Base-by-base conservation (phyloP, 345 rosid genomes). In the Abelmoschus esculentus region DNA sequence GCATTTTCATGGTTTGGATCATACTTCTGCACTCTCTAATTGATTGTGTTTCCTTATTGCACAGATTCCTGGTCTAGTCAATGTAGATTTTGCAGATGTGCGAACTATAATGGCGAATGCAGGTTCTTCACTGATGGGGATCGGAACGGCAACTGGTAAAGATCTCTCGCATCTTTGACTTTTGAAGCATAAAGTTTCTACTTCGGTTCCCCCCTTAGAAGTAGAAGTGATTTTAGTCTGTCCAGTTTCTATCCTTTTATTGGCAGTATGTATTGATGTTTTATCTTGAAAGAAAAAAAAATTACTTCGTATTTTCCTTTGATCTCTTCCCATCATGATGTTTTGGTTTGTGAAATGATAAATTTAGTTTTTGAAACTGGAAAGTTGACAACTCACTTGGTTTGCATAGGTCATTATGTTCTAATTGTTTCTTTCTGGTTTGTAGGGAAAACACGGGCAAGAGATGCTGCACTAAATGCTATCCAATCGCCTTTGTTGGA, bases 41-140 rank as follows among this genome's bases (percentile, higher is more conserved):
- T 34, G 15, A 14, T 50, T 29, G 56, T 52, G 44, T 52, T 32
- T 52, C 22, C 58, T 50, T 28, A 31, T 52, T 75, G 81, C 89
- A 88, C n/a, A n/a, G 98, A 79, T 90, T 75, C 96, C 97, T 7
- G 98, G 98, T 64, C 84, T 93, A 74, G 96, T 93, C 47, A 93
- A 93, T 74, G 98, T 93, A 79, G 98, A 91, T 78, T 91, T 93
- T 84, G 98, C 96, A 72, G 98, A 93, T 78, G 98, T 93, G 76
- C 88, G 96, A 57, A 89, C 98, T 73, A 89, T 93, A 76, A 93
- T 93, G 98, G 92, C 91, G 52, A 90, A 84, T 84, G 97, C 97
- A 6, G 98, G 98, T n/a, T 93, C 98, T 79, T 91, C 98, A 19
- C 66, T 93, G 72, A 89, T 93, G 98, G 98, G 96, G 70, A 93